Base-by-base conservation (phyloP, 352 stramenopile species). In the Globisporangium paddicum region DNA sequence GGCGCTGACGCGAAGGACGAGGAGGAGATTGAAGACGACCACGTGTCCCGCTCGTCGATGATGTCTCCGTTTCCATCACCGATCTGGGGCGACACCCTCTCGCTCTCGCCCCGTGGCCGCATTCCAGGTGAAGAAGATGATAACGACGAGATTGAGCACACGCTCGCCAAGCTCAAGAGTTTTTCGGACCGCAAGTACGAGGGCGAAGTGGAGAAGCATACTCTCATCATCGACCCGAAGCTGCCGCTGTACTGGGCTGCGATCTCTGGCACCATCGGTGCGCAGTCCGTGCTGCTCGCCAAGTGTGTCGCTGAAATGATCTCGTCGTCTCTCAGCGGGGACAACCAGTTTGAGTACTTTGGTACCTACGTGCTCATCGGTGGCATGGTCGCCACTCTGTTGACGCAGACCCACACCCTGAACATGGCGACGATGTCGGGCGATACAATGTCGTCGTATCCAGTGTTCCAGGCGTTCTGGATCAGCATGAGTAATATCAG, bases 401-500 rank as follows among this genome's bases (percentile, higher is more conserved):
- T 94, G 46, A 92, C 79, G 30, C 86, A 95, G 71, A 95, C 84
- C 16, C 86, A 95, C 67, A 89, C 81, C 19, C 59, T 95, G 38
- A 93, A 93, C 69, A 65, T 93, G 71, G 86, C 84, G 50, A 93
- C 79, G n/a, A 91, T 92, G 84, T 71, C 63, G 23, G 83, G 83
- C 19, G 86, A 95, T 63, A 93, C 82, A 16, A 93, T 95, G 84
- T 90, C 80, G 58, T 74, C 81, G 16, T 93, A 90, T 60, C 86
- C 86, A 0, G 82, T 95, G 11, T 95, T 95, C 67, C 84, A 95
- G 64, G 82, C 81, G 23, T 95, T 93, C 58, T 95, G 83, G 84
- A 95, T 95, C 66, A 86, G 68, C 19, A 90, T 91, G 78, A 91
- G 80, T 56, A 93, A 93, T 76, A 89, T 95, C 60, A 89, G 80